Conservation (phyloP, 495 filamentous ascomycete species). For the Penicillium herquei region DNA sequence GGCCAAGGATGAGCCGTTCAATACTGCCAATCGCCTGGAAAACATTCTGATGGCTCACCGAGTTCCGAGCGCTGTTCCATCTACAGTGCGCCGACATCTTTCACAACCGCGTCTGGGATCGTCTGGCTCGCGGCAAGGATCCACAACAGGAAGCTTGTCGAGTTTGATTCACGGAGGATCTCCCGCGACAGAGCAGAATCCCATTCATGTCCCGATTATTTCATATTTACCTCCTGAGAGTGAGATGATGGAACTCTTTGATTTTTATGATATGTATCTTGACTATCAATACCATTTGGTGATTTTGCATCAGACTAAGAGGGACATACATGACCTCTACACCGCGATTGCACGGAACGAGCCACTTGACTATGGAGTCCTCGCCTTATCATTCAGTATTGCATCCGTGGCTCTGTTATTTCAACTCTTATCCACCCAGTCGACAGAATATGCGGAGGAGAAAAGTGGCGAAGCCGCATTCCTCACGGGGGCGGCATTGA, state of each 20-base stretch:
- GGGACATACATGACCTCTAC: constrained; percentile 37
- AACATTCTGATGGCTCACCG: constrained; percentile 42
- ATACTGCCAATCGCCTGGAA: constrained; percentile 37
- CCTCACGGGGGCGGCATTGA: constrained; percentile 33
- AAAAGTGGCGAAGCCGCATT: constrained; percentile 29
- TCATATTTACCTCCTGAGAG: constrained; percentile 25
- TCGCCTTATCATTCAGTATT: constrained; percentile 42
- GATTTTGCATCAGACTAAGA: constrained; percentile 22
- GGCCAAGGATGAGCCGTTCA: constrained; percentile 19
- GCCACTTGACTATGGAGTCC: constrained; percentile 19
- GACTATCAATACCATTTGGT: constrained; percentile 42
- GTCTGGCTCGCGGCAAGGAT: background rate
- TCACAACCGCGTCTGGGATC: constrained; percentile 4
- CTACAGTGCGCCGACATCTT: constrained; percentile 16
- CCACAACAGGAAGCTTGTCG: background rate
- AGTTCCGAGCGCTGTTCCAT: constrained; percentile 27
- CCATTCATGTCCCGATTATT: constrained; percentile 20
- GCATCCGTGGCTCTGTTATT: constrained; percentile 37
- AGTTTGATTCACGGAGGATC: background rate
- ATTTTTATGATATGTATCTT: constrained; percentile 35
- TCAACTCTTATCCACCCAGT: constrained; percentile 23
- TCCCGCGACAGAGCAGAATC: constrained; percentile 19
- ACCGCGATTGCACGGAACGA: constrained; percentile 10
- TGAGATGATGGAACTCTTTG: constrained; percentile 31
- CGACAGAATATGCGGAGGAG: constrained; percentile 25